These are phyloP conservation scores for Coemansia pectinata DNA, from an alignment of 192 early-diverging fungal species.

Conservation along the genomic window DNA sequence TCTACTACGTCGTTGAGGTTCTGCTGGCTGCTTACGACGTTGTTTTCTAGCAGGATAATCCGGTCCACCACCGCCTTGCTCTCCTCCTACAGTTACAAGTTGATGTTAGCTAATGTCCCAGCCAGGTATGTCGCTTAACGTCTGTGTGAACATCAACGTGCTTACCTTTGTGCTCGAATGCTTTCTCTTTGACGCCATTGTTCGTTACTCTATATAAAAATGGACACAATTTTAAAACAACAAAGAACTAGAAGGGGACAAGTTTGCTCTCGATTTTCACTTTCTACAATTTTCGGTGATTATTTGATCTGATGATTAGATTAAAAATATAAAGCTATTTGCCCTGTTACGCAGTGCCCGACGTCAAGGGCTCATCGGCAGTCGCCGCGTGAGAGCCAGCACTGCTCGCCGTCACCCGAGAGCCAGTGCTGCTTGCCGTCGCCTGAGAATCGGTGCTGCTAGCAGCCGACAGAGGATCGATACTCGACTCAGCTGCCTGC, in stretches of 20 bases:
- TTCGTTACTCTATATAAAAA: background rate
- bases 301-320: background rate
- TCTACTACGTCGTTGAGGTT: constrained; percentile 76
- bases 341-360: background rate
- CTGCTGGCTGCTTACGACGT: constrained; percentile 65
- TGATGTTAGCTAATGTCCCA: background rate
- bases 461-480: background rate
- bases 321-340: background rate
- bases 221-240: background rate
- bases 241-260: background rate
- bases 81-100: constrained; percentile 10
- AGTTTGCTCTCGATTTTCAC: background rate
- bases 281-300: background rate
- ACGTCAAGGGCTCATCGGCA: background rate
- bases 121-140: background rate
- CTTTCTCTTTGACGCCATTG: constrained; percentile 42
- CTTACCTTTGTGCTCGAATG: constrained; percentile 14
- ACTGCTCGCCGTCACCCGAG: background rate
- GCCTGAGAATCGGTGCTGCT: background rate
- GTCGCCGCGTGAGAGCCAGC: background rate
- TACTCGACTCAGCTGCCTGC: background rate
- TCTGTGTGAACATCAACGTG: background rate
- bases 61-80: constrained; percentile 19
- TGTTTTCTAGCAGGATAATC: constrained; percentile 63
- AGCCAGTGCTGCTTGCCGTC: background rate